Base-by-base conservation (phyloP, 768 basidiomycete genomes). In the Boletus edulis region DNA sequence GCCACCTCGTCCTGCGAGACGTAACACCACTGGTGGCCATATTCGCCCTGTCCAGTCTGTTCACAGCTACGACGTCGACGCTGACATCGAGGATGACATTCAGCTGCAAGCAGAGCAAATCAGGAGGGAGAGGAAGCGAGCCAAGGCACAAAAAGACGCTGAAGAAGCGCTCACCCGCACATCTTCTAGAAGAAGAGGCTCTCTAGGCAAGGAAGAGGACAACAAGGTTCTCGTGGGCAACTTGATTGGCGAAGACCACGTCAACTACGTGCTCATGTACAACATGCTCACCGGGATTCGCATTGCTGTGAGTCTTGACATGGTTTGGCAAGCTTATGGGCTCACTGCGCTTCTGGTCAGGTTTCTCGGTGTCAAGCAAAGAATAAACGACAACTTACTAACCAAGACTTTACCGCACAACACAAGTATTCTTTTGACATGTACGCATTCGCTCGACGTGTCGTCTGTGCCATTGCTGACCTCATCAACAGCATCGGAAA, bases 221-320 rank as follows among this genome's bases (percentile, higher is more conserved):
- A 74, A 81, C 29, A 74, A 69, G 50, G 86, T 87, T 5, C 73
- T 95, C 13, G 91, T 98, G 0, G 97, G 97, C 1, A 98, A 98
- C 70, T 75, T 98, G 61, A 97, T 99, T 60, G 92, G 94, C n/a
- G 95, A 98, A 70, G 96, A 86, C 65, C 97, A 99, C 73, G 95
- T 89, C 71, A 99, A 99, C 76, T 99, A 98, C 63, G 91, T 98
- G 55, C 76, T 99, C 66, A 98, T 98, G 97, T 99, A 98, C 76
- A 98, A 99, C 76, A 99, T 99, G 97, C 79, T 99, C 65, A 99
- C 97, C 5, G 97, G 97, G 5, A 99, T 99, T 57, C 84, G 97
- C 40, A 94, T 94, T 62, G 95, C 87, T 29, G 95, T 93, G 63
- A 67, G 89, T 78, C 18, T 24, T 27, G 22, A 2, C 18, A 11